These are phyloP conservation scores for Tagetes patula DNA, from an alignment of 129 eudicot genomes.

Conservation along the genomic window DNA sequence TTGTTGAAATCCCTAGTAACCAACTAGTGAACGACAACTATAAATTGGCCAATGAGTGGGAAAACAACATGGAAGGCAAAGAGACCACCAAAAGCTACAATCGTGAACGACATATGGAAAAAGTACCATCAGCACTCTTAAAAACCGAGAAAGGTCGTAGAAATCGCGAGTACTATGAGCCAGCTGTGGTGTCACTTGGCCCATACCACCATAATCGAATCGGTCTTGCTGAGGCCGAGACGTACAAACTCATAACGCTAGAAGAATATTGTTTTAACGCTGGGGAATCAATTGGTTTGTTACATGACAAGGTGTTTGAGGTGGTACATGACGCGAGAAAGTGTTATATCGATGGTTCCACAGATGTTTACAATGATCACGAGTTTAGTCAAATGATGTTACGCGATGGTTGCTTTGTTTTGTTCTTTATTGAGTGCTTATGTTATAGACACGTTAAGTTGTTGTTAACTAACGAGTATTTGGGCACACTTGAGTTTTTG, in stretches of 20 bases:
- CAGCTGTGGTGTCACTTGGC: constrained; percentile 28
- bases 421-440: constrained; percentile 25
- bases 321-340: constrained; percentile 19
- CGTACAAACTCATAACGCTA: constrained; percentile 16
- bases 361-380: constrained; percentile 14
- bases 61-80: not conserved
- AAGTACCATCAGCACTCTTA: constrained; percentile 27
- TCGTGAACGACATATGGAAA: constrained; percentile 16
- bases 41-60: not conserved
- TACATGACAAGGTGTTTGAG: constrained; percentile 24
- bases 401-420: constrained; percentile 35
- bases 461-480: constrained; percentile 19
- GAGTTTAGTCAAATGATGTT: constrained; percentile 35
- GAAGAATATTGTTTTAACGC: not conserved
- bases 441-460: not conserved
- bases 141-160: not conserved
- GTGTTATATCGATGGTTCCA: constrained; percentile 29
- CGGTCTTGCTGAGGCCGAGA: constrained; percentile 5
- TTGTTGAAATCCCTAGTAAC: constrained; percentile 11
- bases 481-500: constrained; percentile 26
- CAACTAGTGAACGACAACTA: not conserved
- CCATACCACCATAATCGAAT: constrained; percentile 30
- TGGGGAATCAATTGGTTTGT: not conserved
- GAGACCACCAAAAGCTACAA: not conserved
- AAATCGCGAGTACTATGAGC: constrained; percentile 32